Percentiles rank a stretch among this genome's conserved stretches.
These are phyloP conservation scores for Colletotrichum liriopes DNA, from an alignment of 2,329 filamentous ascomycete genomes.

Conservation along the genomic window DNA sequence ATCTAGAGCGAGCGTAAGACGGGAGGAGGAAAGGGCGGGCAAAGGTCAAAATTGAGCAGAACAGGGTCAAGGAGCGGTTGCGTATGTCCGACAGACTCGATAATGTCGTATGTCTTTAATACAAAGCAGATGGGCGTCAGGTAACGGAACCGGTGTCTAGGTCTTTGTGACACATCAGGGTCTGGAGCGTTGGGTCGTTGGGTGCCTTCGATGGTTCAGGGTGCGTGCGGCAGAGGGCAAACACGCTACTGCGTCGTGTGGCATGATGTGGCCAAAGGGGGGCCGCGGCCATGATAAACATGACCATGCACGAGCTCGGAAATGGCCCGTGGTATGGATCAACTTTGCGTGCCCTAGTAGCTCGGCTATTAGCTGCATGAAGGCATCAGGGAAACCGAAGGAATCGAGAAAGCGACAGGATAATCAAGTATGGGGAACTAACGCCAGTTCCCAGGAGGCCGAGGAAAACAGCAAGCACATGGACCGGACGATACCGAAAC, in stretches of 20 bases:
- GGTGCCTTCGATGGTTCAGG: slow-evolving; percentile 1
- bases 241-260: slow-evolving; percentile 16
- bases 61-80: neutral
- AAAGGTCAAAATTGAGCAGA: neutral
- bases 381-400: no score
- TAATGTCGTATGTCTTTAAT: slow-evolving; percentile 15
- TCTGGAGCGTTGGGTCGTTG: neutral
- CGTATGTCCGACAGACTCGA: neutral
- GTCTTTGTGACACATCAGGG: slow-evolving; percentile 7
- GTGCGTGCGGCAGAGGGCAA: neutral
- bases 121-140: slow-evolving; percentile 4
- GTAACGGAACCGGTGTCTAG: neutral
- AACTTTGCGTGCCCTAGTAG: neutral
- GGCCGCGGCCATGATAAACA: neutral
- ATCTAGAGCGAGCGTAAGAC: neutral
- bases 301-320: neutral
- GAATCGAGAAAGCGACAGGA: neutral
- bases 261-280: slow-evolving; percentile 9
- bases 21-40: no score
- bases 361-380: neutral
- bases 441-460: no score
- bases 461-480: neutral
- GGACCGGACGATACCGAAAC: neutral
- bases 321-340: slow-evolving; percentile 1
- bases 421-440: neutral